Percentiles rank a stretch among this genome's conserved stretches.
Evolutionary conservation across 306 rosid species (phyloP).

Genomic region (Alnus glutinosa): DNA sequence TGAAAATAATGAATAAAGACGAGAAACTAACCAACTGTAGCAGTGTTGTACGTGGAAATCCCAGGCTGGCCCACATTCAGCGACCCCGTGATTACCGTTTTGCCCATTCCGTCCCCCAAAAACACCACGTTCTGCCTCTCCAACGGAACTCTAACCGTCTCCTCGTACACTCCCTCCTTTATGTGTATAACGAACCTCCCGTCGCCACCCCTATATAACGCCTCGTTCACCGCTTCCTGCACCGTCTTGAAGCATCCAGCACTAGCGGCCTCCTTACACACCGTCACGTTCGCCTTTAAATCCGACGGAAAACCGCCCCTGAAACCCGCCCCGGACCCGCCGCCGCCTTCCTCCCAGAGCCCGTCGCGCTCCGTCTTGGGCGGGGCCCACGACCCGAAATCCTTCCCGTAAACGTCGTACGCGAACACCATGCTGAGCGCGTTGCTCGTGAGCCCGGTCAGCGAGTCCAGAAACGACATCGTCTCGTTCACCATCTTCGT

Average conservation of each 20-base stretch:
- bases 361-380: conserved; percentile 77
- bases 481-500: conserved; percentile 50
- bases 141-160: conserved; percentile 68
- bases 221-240: conserved; percentile 75
- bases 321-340: conserved; percentile 14
- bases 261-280: conserved; percentile 43
- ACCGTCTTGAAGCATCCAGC: conserved; percentile 50
- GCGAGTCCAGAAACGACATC: conserved; percentile 55
- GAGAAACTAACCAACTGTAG: conserved; percentile 66
- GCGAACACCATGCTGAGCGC: conserved; percentile 67
- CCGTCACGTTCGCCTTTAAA: conserved; percentile 52
- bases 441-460: conserved; percentile 51
- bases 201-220: conserved; percentile 39
- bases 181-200: conserved; percentile 61
- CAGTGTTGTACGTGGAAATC: conserved; percentile 59
- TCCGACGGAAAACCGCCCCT: conserved; percentile 45
- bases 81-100: conserved; percentile 71
- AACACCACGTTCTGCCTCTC: conserved; percentile 71
- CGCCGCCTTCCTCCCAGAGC: conserved; percentile 52
- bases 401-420: conserved; percentile 55
- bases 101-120: conserved; percentile 75
- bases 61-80: conserved; percentile 59
- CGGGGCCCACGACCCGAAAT: conserved; percentile 49
- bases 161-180: conserved; percentile 72
- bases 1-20: too few relatives aligned